Percentiles rank a stretch among this genome's conserved stretches.
These are phyloP conservation scores for Puccinia horiana DNA, from an alignment of 1,284 basidiomycete species.

Conservation along the genomic window DNA sequence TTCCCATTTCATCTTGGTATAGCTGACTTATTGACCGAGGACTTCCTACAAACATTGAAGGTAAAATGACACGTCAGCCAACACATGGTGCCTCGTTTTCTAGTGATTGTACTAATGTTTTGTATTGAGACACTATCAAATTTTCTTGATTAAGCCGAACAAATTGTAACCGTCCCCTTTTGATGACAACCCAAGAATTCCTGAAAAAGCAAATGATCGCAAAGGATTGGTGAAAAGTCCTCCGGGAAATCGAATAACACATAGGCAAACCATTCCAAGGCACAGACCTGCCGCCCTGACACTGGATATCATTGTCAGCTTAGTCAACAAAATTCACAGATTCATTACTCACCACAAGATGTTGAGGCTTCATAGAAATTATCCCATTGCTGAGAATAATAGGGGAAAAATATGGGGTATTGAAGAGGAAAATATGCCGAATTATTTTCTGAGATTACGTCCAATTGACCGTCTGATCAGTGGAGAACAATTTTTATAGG, in stretches of 20 bases:
- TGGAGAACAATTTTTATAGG: conserved; percentile 2
- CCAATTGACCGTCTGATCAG: background rate
- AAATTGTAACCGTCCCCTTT: background rate
- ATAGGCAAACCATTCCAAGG: conserved; percentile 16
- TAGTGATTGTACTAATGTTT: background rate
- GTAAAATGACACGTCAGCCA: conserved; percentile 56
- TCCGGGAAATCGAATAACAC: background rate
- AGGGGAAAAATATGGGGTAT: conserved; percentile 5
- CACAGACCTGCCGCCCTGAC: background rate
- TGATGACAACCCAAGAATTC: background rate
- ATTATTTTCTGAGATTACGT: background rate
- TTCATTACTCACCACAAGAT: too few relatives aligned
- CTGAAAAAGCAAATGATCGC: background rate
- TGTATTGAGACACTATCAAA: background rate
- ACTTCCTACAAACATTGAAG: conserved; percentile 59
- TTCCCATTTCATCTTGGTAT: conserved; percentile 59
- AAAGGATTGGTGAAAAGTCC: background rate
- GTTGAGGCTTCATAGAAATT: background rate
- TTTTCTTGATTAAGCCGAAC: background rate
- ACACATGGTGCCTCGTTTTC: background rate
- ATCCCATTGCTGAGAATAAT: conserved; percentile 7
- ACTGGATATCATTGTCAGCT: background rate
- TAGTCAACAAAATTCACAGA: background rate
- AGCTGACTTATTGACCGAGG: conserved; percentile 58
- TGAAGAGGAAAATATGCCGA: background rate